phyloP scores from a whole-genome alignment of 1,284 basidiomycete genomes.

The Malassezia dermatis region DNA sequence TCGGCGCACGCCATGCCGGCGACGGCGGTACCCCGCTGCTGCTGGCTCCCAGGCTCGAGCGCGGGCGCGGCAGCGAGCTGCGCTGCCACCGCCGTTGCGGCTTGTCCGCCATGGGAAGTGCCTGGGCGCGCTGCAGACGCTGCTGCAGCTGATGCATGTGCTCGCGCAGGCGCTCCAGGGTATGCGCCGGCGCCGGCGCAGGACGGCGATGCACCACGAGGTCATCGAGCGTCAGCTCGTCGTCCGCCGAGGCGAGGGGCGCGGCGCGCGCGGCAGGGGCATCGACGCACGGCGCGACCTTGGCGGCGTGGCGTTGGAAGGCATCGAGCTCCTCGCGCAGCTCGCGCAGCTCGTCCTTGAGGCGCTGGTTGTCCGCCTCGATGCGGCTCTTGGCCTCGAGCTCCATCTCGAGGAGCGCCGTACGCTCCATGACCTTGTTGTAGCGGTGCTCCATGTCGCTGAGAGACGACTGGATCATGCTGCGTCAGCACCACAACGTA shows the following conservation, averaged over 20 bases:
- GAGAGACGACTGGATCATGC: constrained; percentile 75
- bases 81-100: constrained; percentile 8
- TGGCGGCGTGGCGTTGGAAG: constrained; percentile 53
- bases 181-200: constrained; percentile 11
- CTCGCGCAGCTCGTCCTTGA: constrained; percentile 86
- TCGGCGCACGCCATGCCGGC: constrained; percentile 1
- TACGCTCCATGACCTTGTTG: constrained; percentile 82
- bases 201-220: constrained; percentile 3
- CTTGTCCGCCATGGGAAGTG: constrained; percentile 16
- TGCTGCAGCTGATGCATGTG: constrained; percentile 40
- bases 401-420: constrained; percentile 91
- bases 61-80: constrained; percentile 38
- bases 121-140: constrained; percentile 31
- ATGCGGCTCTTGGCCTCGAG: constrained; percentile 78
- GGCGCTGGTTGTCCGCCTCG: constrained; percentile 81
- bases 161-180: constrained; percentile 33
- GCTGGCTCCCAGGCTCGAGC: constrained; percentile 29
- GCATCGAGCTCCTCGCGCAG: constrained; percentile 73
- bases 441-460: constrained; percentile 85
- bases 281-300: constrained; percentile 3
- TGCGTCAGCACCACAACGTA: constrained; percentile 44
- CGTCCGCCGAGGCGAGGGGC: constrained; percentile 18
- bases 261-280: constrained; percentile 12
- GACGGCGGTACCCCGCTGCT: constrained; percentile 5
- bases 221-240: constrained; percentile 18